These are phyloP conservation scores for Furcasterigmium furcatum DNA, from an alignment of 2,329 filamentous ascomycete species.

Conservation along the genomic window DNA sequence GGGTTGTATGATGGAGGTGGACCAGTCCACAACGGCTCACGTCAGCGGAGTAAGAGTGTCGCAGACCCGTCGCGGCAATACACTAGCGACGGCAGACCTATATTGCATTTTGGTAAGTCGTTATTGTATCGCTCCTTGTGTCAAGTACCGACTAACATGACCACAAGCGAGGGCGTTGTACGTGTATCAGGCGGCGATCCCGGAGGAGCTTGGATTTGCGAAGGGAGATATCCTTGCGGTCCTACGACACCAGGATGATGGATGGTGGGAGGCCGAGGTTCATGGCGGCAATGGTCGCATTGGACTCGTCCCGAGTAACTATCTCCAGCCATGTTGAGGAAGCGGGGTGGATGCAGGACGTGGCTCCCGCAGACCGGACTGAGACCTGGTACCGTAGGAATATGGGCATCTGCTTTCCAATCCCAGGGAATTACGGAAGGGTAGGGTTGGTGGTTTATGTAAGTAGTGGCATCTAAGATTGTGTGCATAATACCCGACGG, in stretches of 20 bases:
- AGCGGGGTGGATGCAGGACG: not conserved
- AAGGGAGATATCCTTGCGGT: slow-evolving; percentile 93
- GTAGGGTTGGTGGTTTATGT: too few relatives aligned
- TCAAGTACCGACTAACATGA: slow-evolving; percentile 16
- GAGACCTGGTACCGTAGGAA: not conserved
- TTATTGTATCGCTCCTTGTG: slow-evolving; percentile 1
- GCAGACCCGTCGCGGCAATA: slow-evolving; percentile 80
- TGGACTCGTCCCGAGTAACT: slow-evolving; percentile 67
- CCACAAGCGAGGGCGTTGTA: slow-evolving; percentile 83
- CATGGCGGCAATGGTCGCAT: slow-evolving; percentile 61
- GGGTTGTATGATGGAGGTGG: slow-evolving; percentile 53
- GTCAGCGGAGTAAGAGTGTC: slow-evolving; percentile 76
- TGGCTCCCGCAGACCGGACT: not conserved
- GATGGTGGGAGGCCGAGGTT: slow-evolving; percentile 98
- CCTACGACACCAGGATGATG: slow-evolving; percentile 89
- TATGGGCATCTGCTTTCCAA: not conserved
- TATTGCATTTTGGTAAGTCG: slow-evolving; percentile 88
- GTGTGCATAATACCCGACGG: not conserved
- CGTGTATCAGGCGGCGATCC: slow-evolving; percentile 90
- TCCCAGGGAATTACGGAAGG: too few relatives aligned
- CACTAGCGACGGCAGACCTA: slow-evolving; percentile 80
- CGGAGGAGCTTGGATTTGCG: slow-evolving; percentile 86
- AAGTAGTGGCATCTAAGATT: too few relatives aligned
- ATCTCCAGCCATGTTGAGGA: slow-evolving; percentile 51
- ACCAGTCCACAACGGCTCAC: slow-evolving; percentile 33